A percentile compares a stretch with the other conserved stretches of the same genome.
phyloP scores from a whole-genome alignment of 139 green algal species.

The Monoraphidium neglectum region DNA sequence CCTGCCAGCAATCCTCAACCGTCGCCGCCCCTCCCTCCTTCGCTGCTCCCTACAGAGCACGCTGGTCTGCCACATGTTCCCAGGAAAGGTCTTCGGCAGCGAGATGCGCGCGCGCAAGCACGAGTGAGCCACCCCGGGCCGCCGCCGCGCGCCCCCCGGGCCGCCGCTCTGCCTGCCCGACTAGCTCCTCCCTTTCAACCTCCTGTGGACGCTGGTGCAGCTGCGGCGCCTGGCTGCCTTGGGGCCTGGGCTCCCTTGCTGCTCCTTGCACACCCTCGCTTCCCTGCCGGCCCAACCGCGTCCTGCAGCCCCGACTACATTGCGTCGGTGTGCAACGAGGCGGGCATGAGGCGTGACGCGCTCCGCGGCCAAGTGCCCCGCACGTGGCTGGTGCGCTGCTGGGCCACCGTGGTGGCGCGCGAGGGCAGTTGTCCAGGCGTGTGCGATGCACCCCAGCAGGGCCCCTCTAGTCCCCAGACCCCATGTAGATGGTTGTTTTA shows the following conservation, averaged over 20 bases:
- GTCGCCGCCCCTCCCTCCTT: too few species aligned
- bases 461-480: too few species aligned
- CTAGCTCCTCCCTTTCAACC: too few species aligned
- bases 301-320: slow-evolving; percentile 76
- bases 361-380: slow-evolving; percentile 57
- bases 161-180: background rate
- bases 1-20: too few species aligned
- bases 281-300: background rate
- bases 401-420: too few species aligned
- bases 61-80: slow-evolving; percentile 65
- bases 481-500: too few species aligned
- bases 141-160: background rate
- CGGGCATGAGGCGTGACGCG: slow-evolving; percentile 66
- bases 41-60: slow-evolving; percentile 45
- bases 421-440: too few species aligned
- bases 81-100: slow-evolving; percentile 68
- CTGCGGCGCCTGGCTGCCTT: background rate
- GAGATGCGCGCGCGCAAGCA: slow-evolving; percentile 69
- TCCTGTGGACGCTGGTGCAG: background rate
- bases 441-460: too few species aligned
- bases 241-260: too few species aligned
- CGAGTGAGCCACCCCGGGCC: slow-evolving; percentile 57
- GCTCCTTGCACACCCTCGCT: background rate
- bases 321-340: slow-evolving; percentile 70
- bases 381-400: slow-evolving; percentile 51